Base-by-base conservation (phyloP, 306 rosid genomes). In the Fagus sylvatica region DNA sequence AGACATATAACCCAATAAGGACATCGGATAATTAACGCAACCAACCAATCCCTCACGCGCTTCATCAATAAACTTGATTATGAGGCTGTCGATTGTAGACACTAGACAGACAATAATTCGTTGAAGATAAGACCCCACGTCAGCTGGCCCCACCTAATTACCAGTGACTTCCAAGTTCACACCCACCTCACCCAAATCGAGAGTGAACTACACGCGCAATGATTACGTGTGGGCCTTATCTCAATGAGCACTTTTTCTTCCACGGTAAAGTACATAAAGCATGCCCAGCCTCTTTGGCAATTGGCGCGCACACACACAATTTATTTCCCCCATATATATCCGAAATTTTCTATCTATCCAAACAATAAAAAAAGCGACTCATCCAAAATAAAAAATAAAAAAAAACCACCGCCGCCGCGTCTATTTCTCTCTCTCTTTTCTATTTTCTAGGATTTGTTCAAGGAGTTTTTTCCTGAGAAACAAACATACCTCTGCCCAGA, bases 61-160 rank as follows among this genome's bases (percentile, higher is more conserved):
- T 46, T 46, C 0, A 46, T 10, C 9, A 46, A 46, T 46, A 46
- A 12, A 13, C 51, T 8, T 46, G 51, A 46, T 46, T 12, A 46
- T 10, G 9, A 46, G 51, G 51, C 51, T 8, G 51, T 46, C 12
- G 49, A 46, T 3, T 62, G 69, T 6, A 4, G 40, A 33, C n/a
- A 22, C 28, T 22, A 22, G 28, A 22, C 28, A 22, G 28, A 22
- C 28, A 22, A 22, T 22, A 55, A 67, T 46, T 32, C 36, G 12
- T 49, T 76, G 82, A 84, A 62, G 93, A 89, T 84, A 84, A 84
- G 86, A 74, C 34, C 71, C 75, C 82, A 78, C 87, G 87, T 88
- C 88, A 84, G 2, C 8, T 2, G 69, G 74, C 16, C 84, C 62
- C 65, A 48, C 76, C 17, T 32, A 32, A 53, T 19, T 48, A 43